Percentiles rank a stretch among this genome's conserved stretches.
These are phyloP conservation scores for Apium graveolens DNA, from an alignment of 129 eudicot genomes.

Conservation along the genomic window DNA sequence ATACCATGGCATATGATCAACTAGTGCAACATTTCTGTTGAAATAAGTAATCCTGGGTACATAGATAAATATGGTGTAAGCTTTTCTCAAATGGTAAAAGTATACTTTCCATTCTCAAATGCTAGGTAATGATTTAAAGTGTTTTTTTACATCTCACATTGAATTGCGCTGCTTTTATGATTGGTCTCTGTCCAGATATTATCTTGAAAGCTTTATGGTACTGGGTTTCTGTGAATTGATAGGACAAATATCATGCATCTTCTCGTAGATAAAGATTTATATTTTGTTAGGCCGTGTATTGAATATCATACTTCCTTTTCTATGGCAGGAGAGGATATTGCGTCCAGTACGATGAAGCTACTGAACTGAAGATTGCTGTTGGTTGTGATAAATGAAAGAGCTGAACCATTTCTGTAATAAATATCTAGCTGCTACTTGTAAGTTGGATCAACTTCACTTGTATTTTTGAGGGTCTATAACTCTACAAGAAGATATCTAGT, in stretches of 20 bases:
- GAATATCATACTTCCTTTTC: too few species aligned
- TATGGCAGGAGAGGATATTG: not conserved
- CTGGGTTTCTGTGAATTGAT: not conserved
- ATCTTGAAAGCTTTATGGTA: not conserved
- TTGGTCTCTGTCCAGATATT: not conserved
- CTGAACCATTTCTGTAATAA: not conserved
- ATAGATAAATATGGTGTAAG: not conserved
- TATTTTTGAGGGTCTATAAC: not conserved
- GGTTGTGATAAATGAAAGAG: not conserved
- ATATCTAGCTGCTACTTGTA: slow-evolving; percentile 1
- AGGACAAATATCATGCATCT: not conserved
- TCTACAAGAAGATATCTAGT: slow-evolving; percentile 3
- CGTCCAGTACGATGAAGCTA: not conserved
- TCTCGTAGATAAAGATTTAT: not conserved
- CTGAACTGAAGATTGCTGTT: not conserved
- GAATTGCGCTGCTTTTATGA: not conserved
- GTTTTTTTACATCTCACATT: not conserved
- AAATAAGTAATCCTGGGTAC: not conserved
- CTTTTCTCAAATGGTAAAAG: not conserved
- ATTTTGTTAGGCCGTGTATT: not conserved
- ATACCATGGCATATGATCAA: not conserved
- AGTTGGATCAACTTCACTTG: not conserved
- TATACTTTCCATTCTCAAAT: not conserved
- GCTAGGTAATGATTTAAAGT: not conserved
- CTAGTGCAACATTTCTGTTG: not conserved